A percentile compares a stretch with the other conserved stretches of the same genome.
phyloP scores from a whole-genome alignment of 192 early-diverging fungal genomes.

The Podila horticola region DNA sequence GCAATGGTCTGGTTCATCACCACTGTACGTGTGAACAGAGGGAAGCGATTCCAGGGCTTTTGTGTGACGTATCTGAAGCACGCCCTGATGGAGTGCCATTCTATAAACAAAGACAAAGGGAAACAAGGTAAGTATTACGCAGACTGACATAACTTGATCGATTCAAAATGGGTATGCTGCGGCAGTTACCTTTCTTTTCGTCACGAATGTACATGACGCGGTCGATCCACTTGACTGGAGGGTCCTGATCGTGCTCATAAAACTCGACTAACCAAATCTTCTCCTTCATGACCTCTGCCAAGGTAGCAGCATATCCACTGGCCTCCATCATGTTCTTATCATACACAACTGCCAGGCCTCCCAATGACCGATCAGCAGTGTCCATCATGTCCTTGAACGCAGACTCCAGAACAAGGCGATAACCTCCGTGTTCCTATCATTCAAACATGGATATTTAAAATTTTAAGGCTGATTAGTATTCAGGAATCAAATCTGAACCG shows the following conservation, averaged over 20 bases:
- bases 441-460: too few species aligned
- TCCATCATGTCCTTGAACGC: slow-evolving; percentile 80
- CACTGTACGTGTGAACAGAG: slow-evolving; percentile 77
- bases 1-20: slow-evolving; percentile 86
- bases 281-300: slow-evolving; percentile 82
- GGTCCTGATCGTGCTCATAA: slow-evolving; percentile 76
- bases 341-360: slow-evolving; percentile 85
- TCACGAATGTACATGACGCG: slow-evolving; percentile 79
- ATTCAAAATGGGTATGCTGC: neutral
- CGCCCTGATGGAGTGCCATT: slow-evolving; percentile 86
- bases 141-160: neutral
- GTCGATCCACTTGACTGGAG: slow-evolving; percentile 81
- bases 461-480: too few species aligned
- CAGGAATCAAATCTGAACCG: too few species aligned
- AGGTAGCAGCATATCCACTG: slow-evolving; percentile 81
- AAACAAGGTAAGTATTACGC: neutral
- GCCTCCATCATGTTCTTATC: slow-evolving; percentile 94
- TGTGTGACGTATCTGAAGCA: slow-evolving; percentile 92
- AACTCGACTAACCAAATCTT: slow-evolving; percentile 83
- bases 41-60: slow-evolving; percentile 89
- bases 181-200: slow-evolving; percentile 55
- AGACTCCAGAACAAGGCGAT: slow-evolving; percentile 80
- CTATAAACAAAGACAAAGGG: slow-evolving; percentile 17
- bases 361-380: slow-evolving; percentile 66
- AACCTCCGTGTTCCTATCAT: slow-evolving; percentile 73